Conservation (phyloP, 108 stramenopile species). For the Epipyxis sp. region DNA sequence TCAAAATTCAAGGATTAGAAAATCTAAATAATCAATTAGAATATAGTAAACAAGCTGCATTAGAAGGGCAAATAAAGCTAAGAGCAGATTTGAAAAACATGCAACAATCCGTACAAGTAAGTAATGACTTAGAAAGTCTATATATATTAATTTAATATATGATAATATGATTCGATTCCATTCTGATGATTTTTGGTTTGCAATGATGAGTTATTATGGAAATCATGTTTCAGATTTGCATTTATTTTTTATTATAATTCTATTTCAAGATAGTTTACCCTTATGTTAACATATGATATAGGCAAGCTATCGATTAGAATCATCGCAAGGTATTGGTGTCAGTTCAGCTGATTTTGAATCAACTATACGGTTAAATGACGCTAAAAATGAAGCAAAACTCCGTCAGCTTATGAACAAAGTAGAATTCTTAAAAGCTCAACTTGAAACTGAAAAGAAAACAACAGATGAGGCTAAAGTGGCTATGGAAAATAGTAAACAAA, state of each 20-base stretch:
- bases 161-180: too few species aligned
- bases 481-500: background rate
- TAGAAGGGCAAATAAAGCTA: background rate
- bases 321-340: background rate
- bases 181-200: too few species aligned
- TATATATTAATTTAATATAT: too few species aligned
- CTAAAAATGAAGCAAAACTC: constrained; percentile 39
- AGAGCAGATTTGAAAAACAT: constrained; percentile 16
- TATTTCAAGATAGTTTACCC: too few species aligned
- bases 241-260: too few species aligned
- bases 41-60: background rate
- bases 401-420: constrained; percentile 58
- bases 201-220: too few species aligned
- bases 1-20: too few species aligned
- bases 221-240: too few species aligned
- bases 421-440: constrained; percentile 28
- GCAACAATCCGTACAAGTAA: constrained; percentile 1
- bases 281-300: too few species aligned
- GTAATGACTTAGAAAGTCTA: constrained; percentile 11
- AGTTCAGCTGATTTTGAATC: background rate
- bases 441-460: constrained; percentile 21
- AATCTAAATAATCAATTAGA: background rate
- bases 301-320: background rate
- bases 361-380: background rate
- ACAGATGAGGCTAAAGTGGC: background rate